These are phyloP conservation scores for Aspergillus carlsbadensis DNA, from an alignment of 495 filamentous ascomycete genomes.

Conservation along the genomic window DNA sequence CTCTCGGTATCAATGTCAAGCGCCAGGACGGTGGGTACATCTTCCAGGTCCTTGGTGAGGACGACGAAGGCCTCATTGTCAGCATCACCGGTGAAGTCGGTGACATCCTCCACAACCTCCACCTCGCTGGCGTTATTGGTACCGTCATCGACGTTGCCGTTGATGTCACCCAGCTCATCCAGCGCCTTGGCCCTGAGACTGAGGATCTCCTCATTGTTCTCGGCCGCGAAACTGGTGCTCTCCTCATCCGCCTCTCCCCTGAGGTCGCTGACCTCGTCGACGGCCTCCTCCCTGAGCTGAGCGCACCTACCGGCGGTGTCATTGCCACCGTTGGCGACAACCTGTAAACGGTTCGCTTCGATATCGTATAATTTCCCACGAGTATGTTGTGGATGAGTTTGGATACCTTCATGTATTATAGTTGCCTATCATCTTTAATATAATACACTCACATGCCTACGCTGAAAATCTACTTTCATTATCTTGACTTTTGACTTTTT, in stretches of 20 bases:
- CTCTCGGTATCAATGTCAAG: constrained; percentile 1
- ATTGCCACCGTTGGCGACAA: constrained; percentile 9
- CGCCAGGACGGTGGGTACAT: not conserved
- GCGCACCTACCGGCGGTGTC: constrained; percentile 14
- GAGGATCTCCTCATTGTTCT: constrained; percentile 21
- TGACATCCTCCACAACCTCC: not conserved
- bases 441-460: constrained; percentile 5
- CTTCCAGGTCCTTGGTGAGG: not conserved
- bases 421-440: constrained; percentile 9
- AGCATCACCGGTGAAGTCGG: not conserved
- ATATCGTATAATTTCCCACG: not conserved
- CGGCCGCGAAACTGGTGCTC: constrained; percentile 14
- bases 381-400: constrained; percentile 7
- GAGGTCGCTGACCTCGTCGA: constrained; percentile 19
- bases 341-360: constrained; percentile 4
- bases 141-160: constrained; percentile 8
- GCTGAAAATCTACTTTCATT: too few species aligned
- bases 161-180: constrained; percentile 17
- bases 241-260: constrained; percentile 22
- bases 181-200: constrained; percentile 15
- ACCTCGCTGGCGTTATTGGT: constrained; percentile 3
- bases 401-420: constrained; percentile 16
- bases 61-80: not conserved
- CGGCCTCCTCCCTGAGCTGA: constrained; percentile 18
- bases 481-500: too few species aligned